phyloP scores from a whole-genome alignment of 352 stramenopile genomes.

The Globisporangium okanoganense region DNA sequence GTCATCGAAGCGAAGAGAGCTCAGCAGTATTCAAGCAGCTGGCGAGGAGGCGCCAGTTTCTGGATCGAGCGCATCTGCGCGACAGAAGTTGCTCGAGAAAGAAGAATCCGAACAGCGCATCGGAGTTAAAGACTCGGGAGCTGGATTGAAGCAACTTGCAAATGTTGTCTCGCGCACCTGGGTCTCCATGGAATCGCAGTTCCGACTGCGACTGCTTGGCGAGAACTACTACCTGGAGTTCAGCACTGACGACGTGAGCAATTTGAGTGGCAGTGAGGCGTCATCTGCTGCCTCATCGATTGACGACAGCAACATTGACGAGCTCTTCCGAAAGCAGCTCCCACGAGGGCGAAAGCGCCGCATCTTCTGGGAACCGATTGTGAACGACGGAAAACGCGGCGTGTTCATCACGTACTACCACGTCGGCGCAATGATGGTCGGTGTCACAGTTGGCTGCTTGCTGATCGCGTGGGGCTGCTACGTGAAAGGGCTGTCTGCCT shows the following conservation, averaged over 20 bases:
- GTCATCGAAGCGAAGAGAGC: not conserved
- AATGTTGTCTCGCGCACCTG: constrained; percentile 19
- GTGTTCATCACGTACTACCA: constrained; percentile 84
- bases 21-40: not conserved
- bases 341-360: constrained; percentile 17
- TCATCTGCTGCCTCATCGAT: constrained; percentile 16
- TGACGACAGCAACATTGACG: constrained; percentile 19
- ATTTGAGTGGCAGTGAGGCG: constrained; percentile 14
- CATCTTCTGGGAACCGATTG: constrained; percentile 70
- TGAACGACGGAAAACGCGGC: constrained; percentile 65
- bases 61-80: not conserved
- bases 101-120: not conserved
- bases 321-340: constrained; percentile 22
- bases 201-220: constrained; percentile 46
- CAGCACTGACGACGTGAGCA: constrained; percentile 28
- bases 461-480: constrained; percentile 76
- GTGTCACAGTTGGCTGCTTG: constrained; percentile 36
- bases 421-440: constrained; percentile 52
- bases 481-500: constrained; percentile 64
- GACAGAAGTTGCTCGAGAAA: not conserved
- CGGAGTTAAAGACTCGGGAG: not conserved
- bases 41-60: not conserved
- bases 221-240: constrained; percentile 64
- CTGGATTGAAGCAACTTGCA: constrained; percentile 21
- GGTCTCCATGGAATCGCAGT: constrained; percentile 36